Base-by-base conservation (phyloP, 352 stramenopile species). In the Globisporangium paddicum region DNA sequence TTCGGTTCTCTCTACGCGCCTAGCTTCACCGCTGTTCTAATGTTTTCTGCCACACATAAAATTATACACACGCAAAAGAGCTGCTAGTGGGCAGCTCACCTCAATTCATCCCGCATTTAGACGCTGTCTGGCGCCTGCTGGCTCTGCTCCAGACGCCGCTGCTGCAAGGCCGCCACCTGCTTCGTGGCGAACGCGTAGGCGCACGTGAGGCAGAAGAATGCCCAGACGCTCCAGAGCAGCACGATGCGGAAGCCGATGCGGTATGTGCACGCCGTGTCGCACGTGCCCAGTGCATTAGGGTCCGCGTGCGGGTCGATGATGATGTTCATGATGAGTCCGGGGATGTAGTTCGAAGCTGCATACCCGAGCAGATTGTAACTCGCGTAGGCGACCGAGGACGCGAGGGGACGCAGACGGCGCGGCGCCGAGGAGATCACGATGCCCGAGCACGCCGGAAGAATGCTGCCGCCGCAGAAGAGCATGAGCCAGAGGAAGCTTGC, bases 311-410 rank as follows among this genome's bases (percentile, higher is more conserved):
- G 60, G 58, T 73, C 69, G 46, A 93, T 73, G 49, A 93, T 87
- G 53, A 90, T 72, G 66, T 87, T 86, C 83, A 93, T 93, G 59
- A 91, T 86, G 35, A 91, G 68, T 0, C 83, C 83, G 21, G 83
- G 83, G 48, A 93, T 68, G 73, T 93, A 93, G 69, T 89, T 91
- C n/a, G 81, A 91, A 9, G 81, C 71, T 46, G 82, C 82, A 65
- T 93, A 91, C 25, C 84, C 84, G n/a, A 93, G 80, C n/a, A 93
- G 66, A 57, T 93, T 93, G 69, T 92, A 93, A 59, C 76, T 86
- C 18, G 77, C 77, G 49, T 93, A 90, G 13, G 84, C 82, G 18
- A 93, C 80, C 14, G 84, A 93, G 3, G 82, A 90, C 30, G 82
- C 84, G 25, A 93, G 62, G 49, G 84, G 80, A 16, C 82, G 78